A percentile compares a stretch with the other conserved stretches of the same genome.
Evolutionary conservation across 345 rosid genomes (phyloP).

Genomic region (Cochlearia excelsa): DNA sequence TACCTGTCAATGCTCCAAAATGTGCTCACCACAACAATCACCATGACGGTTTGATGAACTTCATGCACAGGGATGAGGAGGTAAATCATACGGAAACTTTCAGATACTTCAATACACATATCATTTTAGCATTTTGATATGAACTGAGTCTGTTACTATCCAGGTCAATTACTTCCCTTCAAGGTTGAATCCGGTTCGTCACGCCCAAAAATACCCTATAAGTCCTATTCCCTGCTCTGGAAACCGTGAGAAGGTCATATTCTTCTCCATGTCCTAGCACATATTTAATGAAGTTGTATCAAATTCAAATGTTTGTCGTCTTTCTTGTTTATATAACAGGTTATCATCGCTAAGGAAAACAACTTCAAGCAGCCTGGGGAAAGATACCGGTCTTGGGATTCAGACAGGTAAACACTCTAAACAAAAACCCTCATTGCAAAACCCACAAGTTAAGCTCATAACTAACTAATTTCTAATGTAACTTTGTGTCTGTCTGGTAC

Average conservation of each 20-base stretch:
- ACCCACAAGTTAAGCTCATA: neutral
- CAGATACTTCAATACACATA: neutral
- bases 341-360: conserved; percentile 79
- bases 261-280: neutral
- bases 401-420: conserved; percentile 61
- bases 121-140: conserved; percentile 4
- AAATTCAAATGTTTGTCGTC: neutral
- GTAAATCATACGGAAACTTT: conserved; percentile 34
- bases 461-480: neutral
- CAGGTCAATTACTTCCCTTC: conserved; percentile 97
- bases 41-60: conserved; percentile 88
- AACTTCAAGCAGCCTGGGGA: conserved; percentile 96
- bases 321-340: conserved; percentile 39
- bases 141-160: conserved; percentile 16
- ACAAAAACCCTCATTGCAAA: neutral
- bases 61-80: conserved; percentile 94
- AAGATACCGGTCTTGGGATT: conserved; percentile 71
- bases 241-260: conserved; percentile 75
- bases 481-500: neutral
- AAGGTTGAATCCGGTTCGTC: conserved; percentile 70
- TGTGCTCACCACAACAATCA: conserved; percentile 94
- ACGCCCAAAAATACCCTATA: conserved; percentile 63
- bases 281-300: neutral
- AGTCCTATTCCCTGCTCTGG: conserved; percentile 56
- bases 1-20: conserved; percentile 95